Base-by-base conservation (phyloP, 2,329 filamentous ascomycete species). In the Pseudogymnoascus sp. region DNA sequence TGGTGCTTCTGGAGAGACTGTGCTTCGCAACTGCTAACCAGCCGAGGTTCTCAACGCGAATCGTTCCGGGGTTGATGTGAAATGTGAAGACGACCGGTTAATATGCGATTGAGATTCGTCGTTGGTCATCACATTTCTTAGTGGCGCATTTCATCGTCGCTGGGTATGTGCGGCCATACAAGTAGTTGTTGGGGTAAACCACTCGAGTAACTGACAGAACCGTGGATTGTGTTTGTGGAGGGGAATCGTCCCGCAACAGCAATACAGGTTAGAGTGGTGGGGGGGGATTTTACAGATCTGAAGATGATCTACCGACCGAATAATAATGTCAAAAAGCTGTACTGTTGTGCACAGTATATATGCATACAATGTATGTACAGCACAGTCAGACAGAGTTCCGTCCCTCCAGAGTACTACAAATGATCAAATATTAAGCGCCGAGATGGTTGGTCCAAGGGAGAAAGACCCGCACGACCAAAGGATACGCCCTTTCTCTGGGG, bases 111-210 rank as follows among this genome's bases (percentile, higher is more conserved):
- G 47, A 33, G 47, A 53, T 53, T 53, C 47, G 47, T 53, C 28
- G 47, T 33, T 53, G 47, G 47, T 53, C 47, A 53, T 53, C 47
- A 53, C 47, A 53, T 18, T 35, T 28, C 47, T 53, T 53, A 9
- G 47, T 53, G 28, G 47, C 47, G 47, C 47, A 53, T 53, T 53
- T 53, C 47, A 53, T 53, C 47, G 33, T 53, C 47, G 47, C 43
- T 53, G 43, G 43, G 43, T 53, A 53, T 53, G n/a, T 33, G 43
- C 43, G 25, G 43, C 43, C 43, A 53, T 15, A 53, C n/a, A 25
- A 53, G 43, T 53, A 53, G 43, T 53, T 53, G 47, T 53, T 33
- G 28, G 41, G 14, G 25, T n/a, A 33, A 25, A 14, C 47, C 47
- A 20, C n/a, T 53, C 28, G 47, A 53, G 47, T 12, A 35, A 53